A percentile compares a stretch with the other conserved stretches of the same genome.
phyloP scores from a whole-genome alignment of 225 moss, liverwort and hornwort species.

The Marchantia paleacea region DNA sequence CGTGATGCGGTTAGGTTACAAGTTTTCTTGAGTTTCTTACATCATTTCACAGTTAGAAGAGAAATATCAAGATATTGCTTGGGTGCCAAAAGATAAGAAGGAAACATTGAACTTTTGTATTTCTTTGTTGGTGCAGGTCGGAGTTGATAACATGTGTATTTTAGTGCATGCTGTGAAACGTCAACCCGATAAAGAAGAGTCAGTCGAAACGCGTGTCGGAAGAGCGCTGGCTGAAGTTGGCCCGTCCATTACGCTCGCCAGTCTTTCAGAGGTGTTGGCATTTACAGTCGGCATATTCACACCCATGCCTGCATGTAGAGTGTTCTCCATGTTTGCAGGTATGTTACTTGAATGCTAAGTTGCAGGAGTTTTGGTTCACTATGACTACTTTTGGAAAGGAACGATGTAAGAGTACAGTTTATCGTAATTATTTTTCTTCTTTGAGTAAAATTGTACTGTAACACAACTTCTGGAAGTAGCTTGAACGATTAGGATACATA shows the following conservation, averaged over 20 bases:
- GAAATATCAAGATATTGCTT: neutral
- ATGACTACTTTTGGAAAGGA: neutral
- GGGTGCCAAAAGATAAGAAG: neutral
- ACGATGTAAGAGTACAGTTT: too few species aligned
- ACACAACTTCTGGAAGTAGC: too few species aligned
- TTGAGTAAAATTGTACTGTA: too few species aligned
- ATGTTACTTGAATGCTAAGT: slow-evolving; percentile 6
- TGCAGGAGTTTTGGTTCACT: neutral
- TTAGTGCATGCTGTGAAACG: slow-evolving; percentile 93
- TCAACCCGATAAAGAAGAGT: slow-evolving; percentile 42
- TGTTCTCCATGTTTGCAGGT: slow-evolving; percentile 99
- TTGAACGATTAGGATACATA: too few species aligned
- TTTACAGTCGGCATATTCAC: slow-evolving; percentile 89
- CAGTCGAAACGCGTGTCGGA: slow-evolving; percentile 67
- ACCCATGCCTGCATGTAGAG: slow-evolving; percentile 97
- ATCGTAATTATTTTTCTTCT: too few species aligned
- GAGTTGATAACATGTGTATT: slow-evolving; percentile 99
- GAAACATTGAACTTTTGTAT: neutral
- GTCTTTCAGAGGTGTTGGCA: slow-evolving; percentile 83
- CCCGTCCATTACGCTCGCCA: slow-evolving; percentile 94
- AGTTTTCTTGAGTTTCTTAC: too few species aligned
- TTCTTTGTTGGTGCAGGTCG: slow-evolving; percentile 56
- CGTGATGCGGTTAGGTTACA: too few species aligned
- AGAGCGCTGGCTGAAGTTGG: slow-evolving; percentile 86
- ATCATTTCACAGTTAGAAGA: too few species aligned